Base-by-base conservation (phyloP, 768 basidiomycete genomes). In the Lentinula boryana region DNA sequence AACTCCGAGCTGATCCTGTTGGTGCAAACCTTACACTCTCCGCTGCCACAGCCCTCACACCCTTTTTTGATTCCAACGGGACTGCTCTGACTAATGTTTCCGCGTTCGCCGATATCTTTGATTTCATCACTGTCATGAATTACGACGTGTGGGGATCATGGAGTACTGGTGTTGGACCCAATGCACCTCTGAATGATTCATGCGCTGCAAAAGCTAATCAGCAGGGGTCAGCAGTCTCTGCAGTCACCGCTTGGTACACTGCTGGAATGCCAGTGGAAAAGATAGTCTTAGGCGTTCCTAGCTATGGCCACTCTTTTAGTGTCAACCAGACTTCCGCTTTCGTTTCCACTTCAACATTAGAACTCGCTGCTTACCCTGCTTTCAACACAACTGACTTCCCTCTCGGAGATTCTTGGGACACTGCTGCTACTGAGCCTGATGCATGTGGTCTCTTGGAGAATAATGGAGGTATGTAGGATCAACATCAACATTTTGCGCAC, bases 161-260 rank as follows among this genome's bases (percentile, higher is more conserved):
- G 82, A 84, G 80, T 70, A 70, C 76, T 66, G 70, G 84, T 59
- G 78, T 86, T 49, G 95, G 95, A 1, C 89, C 95, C 10, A 96
- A 95, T 71, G 86, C 95, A 4, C 94, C 95, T 7, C 81, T 97
- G n/a, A 76, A 87, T 48, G 87, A 96, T 71, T 78, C 81, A 1
- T 98, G 95, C 68, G 83, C 85, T 0, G 66, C 84, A 36, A 70
- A 83, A 8, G 68, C 72, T 7, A 77, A 84, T 60, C 87, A 87
- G 61, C 75, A 77, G 27, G 93, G 91, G 4, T 95, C 92, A 60
- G 94, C 91, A 10, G 76, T 80, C 5, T 84, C 85, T 27, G 89
- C 91, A 4, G 81, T 97, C 40, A 68, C 76, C 5, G 76, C 79
- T 12, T 97, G 95, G 95, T 81, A 77, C 1, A 70, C 69, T 0